Conservation (phyloP, 768 basidiomycete species). For the Sutorius australiensis region DNA sequence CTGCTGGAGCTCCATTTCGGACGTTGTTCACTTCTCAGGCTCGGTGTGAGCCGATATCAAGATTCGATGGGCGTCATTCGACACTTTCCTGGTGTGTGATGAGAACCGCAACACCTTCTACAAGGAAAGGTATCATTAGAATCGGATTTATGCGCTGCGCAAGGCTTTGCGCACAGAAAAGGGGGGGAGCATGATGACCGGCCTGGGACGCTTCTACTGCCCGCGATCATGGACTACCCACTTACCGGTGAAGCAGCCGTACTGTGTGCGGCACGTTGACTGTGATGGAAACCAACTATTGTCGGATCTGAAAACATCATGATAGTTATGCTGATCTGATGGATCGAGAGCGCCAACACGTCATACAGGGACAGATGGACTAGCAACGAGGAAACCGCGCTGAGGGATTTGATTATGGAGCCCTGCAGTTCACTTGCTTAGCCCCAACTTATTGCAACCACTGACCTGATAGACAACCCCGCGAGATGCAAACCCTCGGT, state of each 20-base stretch:
- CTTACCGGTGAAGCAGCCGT: background rate
- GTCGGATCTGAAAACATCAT: background rate
- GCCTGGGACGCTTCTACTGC: background rate
- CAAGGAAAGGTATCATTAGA: background rate
- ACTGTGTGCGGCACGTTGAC: background rate
- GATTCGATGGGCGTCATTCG: constrained; percentile 7
- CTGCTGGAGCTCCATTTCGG: background rate
- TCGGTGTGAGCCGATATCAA: background rate
- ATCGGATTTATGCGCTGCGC: background rate
- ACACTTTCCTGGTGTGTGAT: background rate
- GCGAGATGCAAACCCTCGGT: background rate
- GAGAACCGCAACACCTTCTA: background rate
- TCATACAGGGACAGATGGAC: background rate
- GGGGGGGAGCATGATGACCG: background rate
- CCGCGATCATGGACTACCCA: background rate
- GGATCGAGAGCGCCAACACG: background rate
- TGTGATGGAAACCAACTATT: background rate
- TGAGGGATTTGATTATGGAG: background rate
- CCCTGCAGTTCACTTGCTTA: no score
- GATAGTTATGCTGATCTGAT: background rate
- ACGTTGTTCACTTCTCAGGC: constrained; percentile 11
- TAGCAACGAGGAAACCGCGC: constrained; percentile 10
- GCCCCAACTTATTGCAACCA: no score
- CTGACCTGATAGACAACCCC: no score
- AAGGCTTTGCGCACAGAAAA: background rate